These are phyloP conservation scores for Pseudopyricularia javanii DNA, from an alignment of 2,329 filamentous ascomycete genomes.

Conservation along the genomic window DNA sequence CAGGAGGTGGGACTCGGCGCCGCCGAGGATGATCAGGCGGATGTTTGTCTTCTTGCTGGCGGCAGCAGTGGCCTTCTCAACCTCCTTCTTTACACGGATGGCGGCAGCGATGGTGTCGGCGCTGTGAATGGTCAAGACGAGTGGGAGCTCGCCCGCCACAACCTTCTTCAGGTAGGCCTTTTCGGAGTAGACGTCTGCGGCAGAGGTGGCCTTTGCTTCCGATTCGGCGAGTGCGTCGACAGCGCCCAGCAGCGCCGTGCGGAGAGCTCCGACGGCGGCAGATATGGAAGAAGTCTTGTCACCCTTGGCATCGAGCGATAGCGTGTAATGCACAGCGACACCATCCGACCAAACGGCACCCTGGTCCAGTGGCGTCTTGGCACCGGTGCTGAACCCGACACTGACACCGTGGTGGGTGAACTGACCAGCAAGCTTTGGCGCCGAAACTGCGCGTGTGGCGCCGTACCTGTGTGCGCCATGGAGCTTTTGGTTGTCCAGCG, in stretches of 20 bases:
- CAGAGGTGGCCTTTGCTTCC: conserved; percentile 17
- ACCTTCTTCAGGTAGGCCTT: conserved; percentile 39
- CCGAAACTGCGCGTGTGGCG: conserved; percentile 45
- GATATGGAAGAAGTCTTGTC: conserved; percentile 37
- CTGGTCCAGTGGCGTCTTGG: conserved; percentile 29
- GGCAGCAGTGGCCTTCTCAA: conserved; percentile 30
- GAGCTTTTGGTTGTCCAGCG: conserved; percentile 43
- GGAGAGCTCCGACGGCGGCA: conserved; percentile 36
- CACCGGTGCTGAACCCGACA: conserved; percentile 43
- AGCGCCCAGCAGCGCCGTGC: conserved; percentile 41
- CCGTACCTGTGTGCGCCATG: conserved; percentile 39
- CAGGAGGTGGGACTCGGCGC: conserved; percentile 48
- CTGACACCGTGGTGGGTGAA: conserved; percentile 42
- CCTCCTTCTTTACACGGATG: conserved; percentile 42
- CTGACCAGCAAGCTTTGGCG: conserved; percentile 31
- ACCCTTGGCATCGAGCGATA: conserved; percentile 33
- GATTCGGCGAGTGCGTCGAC: conserved; percentile 9
- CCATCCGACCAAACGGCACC: conserved; percentile 41
- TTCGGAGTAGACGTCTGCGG: conserved; percentile 30
- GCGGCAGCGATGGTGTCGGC: conserved; percentile 50
- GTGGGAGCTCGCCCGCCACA: conserved; percentile 36
- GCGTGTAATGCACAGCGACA: conserved; percentile 36
- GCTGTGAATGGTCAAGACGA: conserved; percentile 48
- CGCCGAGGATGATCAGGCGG: conserved; percentile 46
- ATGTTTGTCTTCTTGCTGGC: conserved; percentile 16